phyloP scores from a whole-genome alignment of 352 stramenopile genomes.

The Pythium brachiatum region DNA sequence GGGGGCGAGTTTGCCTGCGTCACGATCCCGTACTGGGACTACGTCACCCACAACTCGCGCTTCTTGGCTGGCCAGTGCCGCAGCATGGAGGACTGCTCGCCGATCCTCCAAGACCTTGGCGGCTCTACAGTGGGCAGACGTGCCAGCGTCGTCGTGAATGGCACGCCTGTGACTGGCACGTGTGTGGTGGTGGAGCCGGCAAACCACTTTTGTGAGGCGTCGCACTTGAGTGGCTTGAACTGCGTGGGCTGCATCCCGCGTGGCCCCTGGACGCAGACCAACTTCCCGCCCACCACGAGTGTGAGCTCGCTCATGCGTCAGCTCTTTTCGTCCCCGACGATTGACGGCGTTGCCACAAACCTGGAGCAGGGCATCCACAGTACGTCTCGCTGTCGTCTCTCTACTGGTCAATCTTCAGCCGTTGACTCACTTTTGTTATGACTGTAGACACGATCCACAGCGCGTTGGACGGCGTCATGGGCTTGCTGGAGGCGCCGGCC shows the following conservation, averaged over 20 bases:
- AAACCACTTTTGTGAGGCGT: conserved; percentile 81
- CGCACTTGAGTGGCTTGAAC: conserved; percentile 27
- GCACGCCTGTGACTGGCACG: conserved; percentile 52
- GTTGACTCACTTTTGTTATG: not conserved
- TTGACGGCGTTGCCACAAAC: conserved; percentile 58
- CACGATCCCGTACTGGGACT: conserved; percentile 88
- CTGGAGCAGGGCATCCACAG: conserved; percentile 76
- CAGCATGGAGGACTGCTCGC: conserved; percentile 74
- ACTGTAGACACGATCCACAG: conserved; percentile 77
- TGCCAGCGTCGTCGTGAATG: conserved; percentile 61
- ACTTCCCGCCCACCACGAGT: conserved; percentile 64
- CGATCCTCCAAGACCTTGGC: conserved; percentile 66
- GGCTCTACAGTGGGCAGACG: conserved; percentile 40
- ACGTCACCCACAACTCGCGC: conserved; percentile 74
- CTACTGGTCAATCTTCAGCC: not conserved
- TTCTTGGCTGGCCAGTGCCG: conserved; percentile 57
- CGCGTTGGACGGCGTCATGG: conserved; percentile 65
- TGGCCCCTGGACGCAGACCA: conserved; percentile 47
- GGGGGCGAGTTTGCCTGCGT: conserved; percentile 81
- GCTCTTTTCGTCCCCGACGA: conserved; percentile 66
- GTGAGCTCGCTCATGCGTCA: conserved; percentile 75
- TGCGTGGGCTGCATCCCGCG: conserved; percentile 74
- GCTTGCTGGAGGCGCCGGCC: conserved; percentile 62
- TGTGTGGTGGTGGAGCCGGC: conserved; percentile 47
- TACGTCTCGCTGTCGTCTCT: conserved; percentile 31